Evolutionary conservation across 345 rosid species (phyloP), one percentile per base, ranked within the genome.

Genomic region (Salix koriyanagi): DNA sequence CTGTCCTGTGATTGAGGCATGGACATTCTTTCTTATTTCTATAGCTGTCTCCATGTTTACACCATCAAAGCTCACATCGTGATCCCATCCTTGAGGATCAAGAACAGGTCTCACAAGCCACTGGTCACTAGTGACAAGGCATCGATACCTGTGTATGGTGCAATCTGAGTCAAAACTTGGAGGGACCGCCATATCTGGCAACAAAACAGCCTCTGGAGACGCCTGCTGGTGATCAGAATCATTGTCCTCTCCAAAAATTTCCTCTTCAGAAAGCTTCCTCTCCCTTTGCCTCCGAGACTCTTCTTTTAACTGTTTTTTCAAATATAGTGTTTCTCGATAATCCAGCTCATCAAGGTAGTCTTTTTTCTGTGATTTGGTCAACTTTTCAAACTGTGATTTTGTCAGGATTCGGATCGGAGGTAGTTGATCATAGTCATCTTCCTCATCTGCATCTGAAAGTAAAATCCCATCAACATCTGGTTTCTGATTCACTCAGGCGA

Each of bases 71-170:
- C 99, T 93, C 18, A 93, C 92, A 81, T 93, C 99, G 48, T 87
- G 91, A 87, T 96, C 99, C 99, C 98, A 93, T 21, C 99, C 98
- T 61, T 91, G 93, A 71, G 94, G 91, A 80, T 96, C 94, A 75
- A 89, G 90, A 79, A 96, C 97, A 71, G 98, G 98, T 85, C 97
- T 88, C 62, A 72, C 85, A 74, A 89, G 81, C 89, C 89, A 87
- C 79, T 85, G 88, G 54, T 96, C 92, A 75, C 85, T 68, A 41
- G 87, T 79, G 15, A 81, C 87, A 73, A 91, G 72, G 74, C 91
- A 84, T 44, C 92, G 88, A 75, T 92, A 96, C 78, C 94, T 85
- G 81, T 93, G 91, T 7, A 84, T 76, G 0, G 87, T 90, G 76
- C 83, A 90, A 76, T 90, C 92, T 2, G 92, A 80, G 83, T 92